Percentiles rank a stretch among this genome's conserved stretches.
Evolutionary conservation across 441 rosid species (phyloP).

Genomic region (Arabidopsis lyrata): DNA sequence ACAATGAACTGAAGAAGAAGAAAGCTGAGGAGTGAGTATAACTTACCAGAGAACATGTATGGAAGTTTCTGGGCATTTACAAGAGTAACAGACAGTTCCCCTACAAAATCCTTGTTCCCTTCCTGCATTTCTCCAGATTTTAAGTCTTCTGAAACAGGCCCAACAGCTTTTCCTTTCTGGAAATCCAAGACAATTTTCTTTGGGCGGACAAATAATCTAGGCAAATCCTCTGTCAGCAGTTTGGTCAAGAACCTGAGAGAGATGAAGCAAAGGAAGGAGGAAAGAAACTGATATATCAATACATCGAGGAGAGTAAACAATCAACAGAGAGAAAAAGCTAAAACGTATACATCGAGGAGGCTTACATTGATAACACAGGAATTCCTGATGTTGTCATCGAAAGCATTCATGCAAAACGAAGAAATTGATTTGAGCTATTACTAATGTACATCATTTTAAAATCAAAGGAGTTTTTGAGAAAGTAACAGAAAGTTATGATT

Average conservation of each 20-base stretch:
- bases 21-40: slow-evolving; percentile 7
- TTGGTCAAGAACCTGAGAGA: slow-evolving; percentile 85
- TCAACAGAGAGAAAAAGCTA: slow-evolving; percentile 8
- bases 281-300: slow-evolving; percentile 22
- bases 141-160: slow-evolving; percentile 70
- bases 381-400: slow-evolving; percentile 75
- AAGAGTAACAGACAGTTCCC: slow-evolving; percentile 91
- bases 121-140: slow-evolving; percentile 87
- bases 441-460: slow-evolving; percentile 15
- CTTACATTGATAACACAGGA: slow-evolving; percentile 97
- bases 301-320: slow-evolving; percentile 11
- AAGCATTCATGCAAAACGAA: slow-evolving; percentile 51
- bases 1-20: neutral
- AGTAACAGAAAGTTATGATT: slow-evolving; percentile 29
- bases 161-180: slow-evolving; percentile 92
- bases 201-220: slow-evolving; percentile 91
- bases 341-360: slow-evolving; percentile 26
- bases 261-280: slow-evolving; percentile 21
- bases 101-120: slow-evolving; percentile 88
- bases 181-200: slow-evolving; percentile 97
- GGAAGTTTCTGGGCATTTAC: slow-evolving; percentile 91
- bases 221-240: slow-evolving; percentile 93
- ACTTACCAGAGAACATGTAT: slow-evolving; percentile 73
- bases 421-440: slow-evolving; percentile 39
- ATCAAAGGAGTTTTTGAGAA: slow-evolving; percentile 12